Conservation (phyloP, 148 eudicot species). For the Fagopyrum homotropicum region DNA sequence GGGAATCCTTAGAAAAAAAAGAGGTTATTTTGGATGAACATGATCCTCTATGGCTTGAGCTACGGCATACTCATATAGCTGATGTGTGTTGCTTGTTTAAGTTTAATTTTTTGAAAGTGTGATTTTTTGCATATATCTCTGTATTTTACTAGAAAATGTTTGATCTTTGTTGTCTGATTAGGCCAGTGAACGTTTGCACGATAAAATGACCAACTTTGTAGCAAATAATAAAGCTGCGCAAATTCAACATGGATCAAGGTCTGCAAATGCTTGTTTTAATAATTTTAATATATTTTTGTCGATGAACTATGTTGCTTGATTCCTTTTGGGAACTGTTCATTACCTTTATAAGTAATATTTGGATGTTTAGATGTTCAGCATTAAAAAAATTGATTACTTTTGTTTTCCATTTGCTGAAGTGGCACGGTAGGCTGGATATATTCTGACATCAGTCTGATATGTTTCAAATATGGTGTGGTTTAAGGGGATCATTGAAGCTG, state of each 20-base stretch:
- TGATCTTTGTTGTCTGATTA: constrained; percentile 36
- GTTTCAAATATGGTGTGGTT: neutral
- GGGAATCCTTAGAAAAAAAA: constrained; percentile 73
- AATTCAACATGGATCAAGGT: constrained; percentile 85
- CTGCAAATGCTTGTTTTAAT: constrained; percentile 12
- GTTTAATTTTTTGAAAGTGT: neutral
- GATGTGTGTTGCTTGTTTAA: constrained; percentile 51
- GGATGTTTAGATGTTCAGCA: neutral
- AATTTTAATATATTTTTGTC: neutral
- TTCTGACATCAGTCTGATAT: neutral
- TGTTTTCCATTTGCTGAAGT: neutral
- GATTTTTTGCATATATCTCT: constrained; percentile 3
- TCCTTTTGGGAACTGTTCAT: neutral
- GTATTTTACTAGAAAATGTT: constrained; percentile 13
- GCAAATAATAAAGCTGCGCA: constrained; percentile 89
- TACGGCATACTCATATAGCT: constrained; percentile 91
- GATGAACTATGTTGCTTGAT: neutral
- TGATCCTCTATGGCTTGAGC: constrained; percentile 96
- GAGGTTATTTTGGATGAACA: constrained; percentile 94
- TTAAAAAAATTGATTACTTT: neutral
- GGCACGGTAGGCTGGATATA: neutral
- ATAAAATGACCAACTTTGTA: constrained; percentile 83
- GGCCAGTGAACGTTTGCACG: constrained; percentile 91
- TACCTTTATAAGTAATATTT: neutral
- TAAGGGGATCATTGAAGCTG: neutral